These are phyloP conservation scores for Tylopilus balloui DNA, from an alignment of 768 basidiomycete species.

Conservation along the genomic window DNA sequence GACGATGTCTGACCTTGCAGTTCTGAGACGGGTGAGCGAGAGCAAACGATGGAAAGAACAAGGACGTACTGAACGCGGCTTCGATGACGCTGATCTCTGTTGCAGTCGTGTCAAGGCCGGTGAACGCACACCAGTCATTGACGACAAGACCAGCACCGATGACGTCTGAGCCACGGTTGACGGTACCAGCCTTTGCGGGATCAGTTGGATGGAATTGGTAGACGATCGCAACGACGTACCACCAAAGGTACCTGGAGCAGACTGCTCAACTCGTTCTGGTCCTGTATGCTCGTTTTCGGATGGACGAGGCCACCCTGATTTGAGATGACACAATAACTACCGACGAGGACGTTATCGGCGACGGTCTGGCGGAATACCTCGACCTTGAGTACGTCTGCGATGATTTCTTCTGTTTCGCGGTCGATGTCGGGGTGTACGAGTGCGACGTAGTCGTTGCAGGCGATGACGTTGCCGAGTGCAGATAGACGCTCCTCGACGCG, in stretches of 20 bases:
- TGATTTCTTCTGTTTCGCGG: constrained; percentile 99
- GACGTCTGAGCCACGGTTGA: constrained; percentile 97
- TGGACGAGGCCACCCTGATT: constrained; percentile 98
- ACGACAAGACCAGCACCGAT: constrained; percentile 97
- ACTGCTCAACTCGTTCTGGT: constrained; percentile 95
- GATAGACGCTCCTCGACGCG: constrained; percentile 96
- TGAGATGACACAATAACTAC: constrained; percentile 90
- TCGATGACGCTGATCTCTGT: constrained; percentile 99
- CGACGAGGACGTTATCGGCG: constrained; percentile 95
- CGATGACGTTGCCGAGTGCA: constrained; percentile 97
- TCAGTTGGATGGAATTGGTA: background rate
- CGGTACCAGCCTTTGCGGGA: constrained; percentile 78
- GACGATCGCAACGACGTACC: constrained; percentile 45
- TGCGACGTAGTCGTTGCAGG: constrained; percentile 98
- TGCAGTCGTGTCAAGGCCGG: constrained; percentile 98
- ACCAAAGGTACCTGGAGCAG: constrained; percentile 92
- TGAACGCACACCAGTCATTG: constrained; percentile 99
- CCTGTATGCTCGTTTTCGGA: constrained; percentile 94
- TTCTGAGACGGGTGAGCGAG: constrained; percentile 42
- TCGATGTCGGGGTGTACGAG: constrained; percentile 98
- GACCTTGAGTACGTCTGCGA: constrained; percentile 97
- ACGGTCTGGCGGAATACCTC: constrained; percentile 98
- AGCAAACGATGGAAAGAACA: background rate
- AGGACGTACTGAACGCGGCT: constrained; percentile 85
- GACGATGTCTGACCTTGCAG: constrained; percentile 79